Evolutionary conservation across 305 asterid species (phyloP).

Genomic region (Fraxinus velutina): DNA sequence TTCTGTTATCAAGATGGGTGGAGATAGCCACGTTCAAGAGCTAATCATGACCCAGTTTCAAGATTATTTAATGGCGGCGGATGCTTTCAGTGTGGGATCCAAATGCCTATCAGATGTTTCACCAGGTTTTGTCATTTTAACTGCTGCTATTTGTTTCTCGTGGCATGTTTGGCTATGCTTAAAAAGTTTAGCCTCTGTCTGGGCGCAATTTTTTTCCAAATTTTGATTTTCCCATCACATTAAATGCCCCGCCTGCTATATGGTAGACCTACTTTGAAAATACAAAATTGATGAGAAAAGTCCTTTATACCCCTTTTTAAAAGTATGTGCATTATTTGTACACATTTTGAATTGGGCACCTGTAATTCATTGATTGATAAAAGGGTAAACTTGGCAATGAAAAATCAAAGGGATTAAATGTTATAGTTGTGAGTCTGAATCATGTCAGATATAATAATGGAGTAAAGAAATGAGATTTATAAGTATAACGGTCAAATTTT

Average conservation of each 20-base stretch:
- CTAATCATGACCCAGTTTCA: constrained; percentile 39
- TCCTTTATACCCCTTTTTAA: background rate
- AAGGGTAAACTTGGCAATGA: background rate
- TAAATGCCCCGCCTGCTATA: background rate
- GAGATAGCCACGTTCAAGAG: constrained; percentile 27
- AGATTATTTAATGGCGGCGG: constrained; percentile 30
- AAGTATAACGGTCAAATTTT: background rate
- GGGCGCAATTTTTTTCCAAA: background rate
- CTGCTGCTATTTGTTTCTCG: background rate
- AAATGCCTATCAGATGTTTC: constrained; percentile 22
- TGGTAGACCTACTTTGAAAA: background rate
- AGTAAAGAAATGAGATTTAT: background rate
- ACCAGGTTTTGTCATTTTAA: constrained; percentile 39
- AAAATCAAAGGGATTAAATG: background rate
- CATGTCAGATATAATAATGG: no score
- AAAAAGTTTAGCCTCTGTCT: background rate
- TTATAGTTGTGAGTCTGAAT: no score
- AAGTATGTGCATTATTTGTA: background rate
- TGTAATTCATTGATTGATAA: background rate
- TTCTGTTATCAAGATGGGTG: constrained; percentile 35
- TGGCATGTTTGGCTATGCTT: background rate
- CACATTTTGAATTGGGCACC: background rate
- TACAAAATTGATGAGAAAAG: background rate
- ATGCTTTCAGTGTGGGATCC: constrained; percentile 34
- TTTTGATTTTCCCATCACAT: background rate